Percentiles rank a stretch among this genome's conserved stretches.
Evolutionary conservation across 164 flowering plant genomes (phyloP).

Genomic region (Litsea cubeba): DNA sequence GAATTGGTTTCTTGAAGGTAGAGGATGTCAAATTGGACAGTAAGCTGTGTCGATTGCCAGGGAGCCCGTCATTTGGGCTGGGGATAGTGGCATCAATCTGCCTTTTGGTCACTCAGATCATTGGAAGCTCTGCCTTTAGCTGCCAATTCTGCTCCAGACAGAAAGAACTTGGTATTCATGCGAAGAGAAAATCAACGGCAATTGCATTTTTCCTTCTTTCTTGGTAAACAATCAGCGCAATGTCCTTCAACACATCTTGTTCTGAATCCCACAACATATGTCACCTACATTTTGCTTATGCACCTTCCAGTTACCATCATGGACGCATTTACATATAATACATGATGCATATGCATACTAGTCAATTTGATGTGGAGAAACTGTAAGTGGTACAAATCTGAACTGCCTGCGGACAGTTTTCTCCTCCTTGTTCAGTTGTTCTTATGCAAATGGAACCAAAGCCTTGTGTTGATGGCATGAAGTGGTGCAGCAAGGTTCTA

Average conservation of each 20-base stretch:
- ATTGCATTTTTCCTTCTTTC: conserved; percentile 35
- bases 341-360: not conserved
- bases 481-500: too few species aligned
- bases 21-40: conserved; percentile 50
- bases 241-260: not conserved
- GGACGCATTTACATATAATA: too few species aligned
- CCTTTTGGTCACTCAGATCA: conserved; percentile 33
- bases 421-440: not conserved
- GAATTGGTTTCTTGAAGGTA: conserved; percentile 27
- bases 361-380: too few species aligned
- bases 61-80: conserved; percentile 40
- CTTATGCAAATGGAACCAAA: too few species aligned
- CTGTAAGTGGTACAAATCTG: too few species aligned
- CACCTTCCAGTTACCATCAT: not conserved
- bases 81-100: conserved; percentile 52
- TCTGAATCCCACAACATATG: not conserved
- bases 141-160: conserved; percentile 14
- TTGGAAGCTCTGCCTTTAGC: conserved; percentile 37
- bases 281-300: too few species aligned
- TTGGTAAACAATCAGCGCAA: conserved; percentile 40
- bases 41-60: conserved; percentile 51
- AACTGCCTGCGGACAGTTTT: not conserved
- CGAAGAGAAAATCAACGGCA: conserved; percentile 20
- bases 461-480: too few species aligned
- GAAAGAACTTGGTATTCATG: conserved; percentile 9